Evolutionary conservation across 495 filamentous ascomycete genomes (phyloP).

Genomic region (Clavariopsis aquatica): DNA sequence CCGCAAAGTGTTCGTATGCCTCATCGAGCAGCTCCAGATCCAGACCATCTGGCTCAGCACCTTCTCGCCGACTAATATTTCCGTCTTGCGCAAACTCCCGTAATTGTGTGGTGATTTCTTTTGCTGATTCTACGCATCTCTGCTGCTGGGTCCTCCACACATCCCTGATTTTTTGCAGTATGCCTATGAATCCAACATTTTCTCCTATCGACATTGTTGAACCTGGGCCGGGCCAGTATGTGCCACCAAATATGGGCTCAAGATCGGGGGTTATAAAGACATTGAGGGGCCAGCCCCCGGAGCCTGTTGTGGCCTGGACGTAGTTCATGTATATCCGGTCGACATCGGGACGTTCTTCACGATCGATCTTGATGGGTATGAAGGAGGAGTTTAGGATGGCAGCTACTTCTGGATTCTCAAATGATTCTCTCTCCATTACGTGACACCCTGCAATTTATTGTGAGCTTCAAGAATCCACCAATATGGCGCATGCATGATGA

Average conservation of each 20-base stretch:
- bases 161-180: conserved; percentile 75
- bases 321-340: conserved; percentile 99
- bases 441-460: conserved; percentile 66
- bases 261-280: conserved; percentile 93
- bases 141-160: conserved; percentile 86
- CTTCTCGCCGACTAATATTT: conserved; percentile 58
- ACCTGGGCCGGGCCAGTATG: conserved; percentile 88
- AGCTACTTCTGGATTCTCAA: conserved; percentile 79
- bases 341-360: conserved; percentile 92
- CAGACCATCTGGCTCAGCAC: conserved; percentile 57
- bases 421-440: conserved; percentile 93
- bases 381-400: conserved; percentile 81
- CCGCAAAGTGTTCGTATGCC: conserved; percentile 75
- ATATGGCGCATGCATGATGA: not conserved
- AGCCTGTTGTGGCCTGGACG: conserved; percentile 88
- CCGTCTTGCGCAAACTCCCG: conserved; percentile 86
- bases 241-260: conserved; percentile 92
- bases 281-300: conserved; percentile 94
- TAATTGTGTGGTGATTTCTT: conserved; percentile 76
- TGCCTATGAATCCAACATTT: conserved; percentile 72
- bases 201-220: conserved; percentile 53
- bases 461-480: not conserved
- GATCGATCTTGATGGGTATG: conserved; percentile 89
- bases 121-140: conserved; percentile 76
- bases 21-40: conserved; percentile 93